Evolutionary conservation across 192 early-diverging fungal genomes (phyloP), one percentile per base, ranked within the genome.

Genomic region (Mortierella claussenii): DNA sequence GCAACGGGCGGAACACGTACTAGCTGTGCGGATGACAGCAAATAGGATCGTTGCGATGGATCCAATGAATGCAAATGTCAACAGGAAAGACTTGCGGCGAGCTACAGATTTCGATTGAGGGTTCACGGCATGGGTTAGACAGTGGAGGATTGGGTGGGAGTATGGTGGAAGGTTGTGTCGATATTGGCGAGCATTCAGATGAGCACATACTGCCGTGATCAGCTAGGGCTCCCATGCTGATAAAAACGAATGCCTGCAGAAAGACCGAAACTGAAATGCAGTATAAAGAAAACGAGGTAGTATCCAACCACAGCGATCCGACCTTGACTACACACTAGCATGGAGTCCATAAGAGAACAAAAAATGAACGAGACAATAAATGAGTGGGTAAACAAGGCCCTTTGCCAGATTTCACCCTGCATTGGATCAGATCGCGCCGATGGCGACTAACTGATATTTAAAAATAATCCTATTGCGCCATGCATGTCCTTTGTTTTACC

Each of bases 171-270:
- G n/a, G n/a, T n/a, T n/a, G n/a, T n/a, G n/a, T n/a, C n/a, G n/a
- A n/a, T n/a, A n/a, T n/a, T n/a, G n/a, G n/a, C n/a, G n/a, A n/a
- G n/a, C n/a, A n/a, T n/a, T n/a, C 0, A 47, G 23, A 36, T 37
- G 0, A 37, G 13, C 37, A 57, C 64, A 27, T 70, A 75, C 69
- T 68, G 52, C 81, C 78, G 34, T 83, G 78, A 55, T 86, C 85
- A 47, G 82, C 85, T 26, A 86, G 45, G 10, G 80, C 68, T 6
- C 80, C 79, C 40, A 83, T 47, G 55, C 78, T 68, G 40, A 83
- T 82, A 60, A 80, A 82, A 26, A 84, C 36, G 40, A 86, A 55
- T 1, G 82, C 80, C 54, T 86, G 81, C 46, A 85, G 50, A 11
- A 82, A 60, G 20, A 78, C 69, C 11, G 79, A 78, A 37, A 85